Conservation (phyloP, 352 stramenopile genomes). For the Blastocystis sp. region DNA sequence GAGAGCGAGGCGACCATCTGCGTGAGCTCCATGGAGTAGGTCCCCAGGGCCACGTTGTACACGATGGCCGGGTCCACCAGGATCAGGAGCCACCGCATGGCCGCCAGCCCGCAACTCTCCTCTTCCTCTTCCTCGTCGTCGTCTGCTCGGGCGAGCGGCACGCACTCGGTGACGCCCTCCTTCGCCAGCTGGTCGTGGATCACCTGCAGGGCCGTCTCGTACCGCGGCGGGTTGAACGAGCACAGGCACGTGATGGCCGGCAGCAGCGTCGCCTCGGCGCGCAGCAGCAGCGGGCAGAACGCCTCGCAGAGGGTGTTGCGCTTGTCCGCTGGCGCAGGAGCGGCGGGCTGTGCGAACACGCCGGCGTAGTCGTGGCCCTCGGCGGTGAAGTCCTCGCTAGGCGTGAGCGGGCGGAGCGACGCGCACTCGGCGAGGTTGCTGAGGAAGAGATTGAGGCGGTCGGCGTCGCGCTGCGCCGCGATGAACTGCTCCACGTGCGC, state of each 20-base stretch:
- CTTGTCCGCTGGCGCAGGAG: neutral
- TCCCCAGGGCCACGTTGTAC: conserved; percentile 35
- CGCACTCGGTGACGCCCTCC: neutral
- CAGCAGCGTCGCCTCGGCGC: neutral
- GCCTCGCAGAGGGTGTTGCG: conserved; percentile 20
- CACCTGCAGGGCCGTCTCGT: conserved; percentile 20
- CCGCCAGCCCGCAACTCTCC: neutral
- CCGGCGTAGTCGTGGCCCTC: conserved; percentile 40
- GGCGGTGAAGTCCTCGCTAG: conserved; percentile 49
- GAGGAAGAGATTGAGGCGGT: conserved; percentile 49
- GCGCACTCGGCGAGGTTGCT: conserved; percentile 23
- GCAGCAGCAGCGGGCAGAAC: conserved; percentile 30
- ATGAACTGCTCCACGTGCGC: conserved; percentile 34
- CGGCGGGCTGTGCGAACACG: neutral
- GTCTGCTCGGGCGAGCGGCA: neutral
- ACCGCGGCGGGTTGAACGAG: conserved; percentile 25
- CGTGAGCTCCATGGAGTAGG: conserved; percentile 53
- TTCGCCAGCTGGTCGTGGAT: conserved; percentile 5
- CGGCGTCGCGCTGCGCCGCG: neutral
- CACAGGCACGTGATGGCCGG: conserved; percentile 31
- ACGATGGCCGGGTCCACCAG: conserved; percentile 39
- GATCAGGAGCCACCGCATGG: conserved; percentile 40
- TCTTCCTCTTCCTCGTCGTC: conserved; percentile 14
- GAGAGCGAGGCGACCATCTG: conserved; percentile 30
- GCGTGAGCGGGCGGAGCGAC: neutral